phyloP scores from a whole-genome alignment of 2,329 filamentous ascomycete genomes.

The Epichloe typhina region DNA sequence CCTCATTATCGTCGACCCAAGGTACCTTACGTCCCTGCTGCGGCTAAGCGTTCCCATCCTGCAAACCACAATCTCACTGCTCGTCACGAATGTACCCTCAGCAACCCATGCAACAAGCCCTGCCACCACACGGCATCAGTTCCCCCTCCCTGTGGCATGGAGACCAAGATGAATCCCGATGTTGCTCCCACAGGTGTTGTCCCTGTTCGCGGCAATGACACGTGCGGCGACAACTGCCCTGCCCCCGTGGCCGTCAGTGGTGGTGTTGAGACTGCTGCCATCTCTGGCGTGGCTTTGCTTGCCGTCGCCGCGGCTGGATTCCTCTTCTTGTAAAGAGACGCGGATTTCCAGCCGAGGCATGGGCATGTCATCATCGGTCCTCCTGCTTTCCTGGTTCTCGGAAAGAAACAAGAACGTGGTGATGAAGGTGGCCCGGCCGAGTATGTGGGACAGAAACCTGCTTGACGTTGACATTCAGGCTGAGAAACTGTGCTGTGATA shows the following conservation, averaged over 20 bases:
- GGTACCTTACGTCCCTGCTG: too few species aligned
- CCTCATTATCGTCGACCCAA: too few species aligned
- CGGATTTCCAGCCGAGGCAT: too few species aligned
- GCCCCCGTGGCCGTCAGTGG: background rate
- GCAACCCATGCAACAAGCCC: background rate
- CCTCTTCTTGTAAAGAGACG: background rate
- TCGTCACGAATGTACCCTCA: background rate
- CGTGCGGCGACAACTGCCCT: background rate
- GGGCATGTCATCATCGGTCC: too few species aligned
- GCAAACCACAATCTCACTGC: background rate
- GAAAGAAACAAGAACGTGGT: background rate
- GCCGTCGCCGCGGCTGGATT: slow-evolving; percentile 3
- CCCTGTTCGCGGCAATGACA: background rate
- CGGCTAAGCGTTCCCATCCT: too few species aligned
- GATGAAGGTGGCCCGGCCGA: too few species aligned
- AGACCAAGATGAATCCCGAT: background rate
- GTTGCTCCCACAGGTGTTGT: background rate
- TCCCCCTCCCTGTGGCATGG: background rate
- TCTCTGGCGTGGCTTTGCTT: slow-evolving; percentile 1
- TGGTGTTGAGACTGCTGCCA: background rate
- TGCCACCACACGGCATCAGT: background rate
- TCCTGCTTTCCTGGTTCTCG: too few species aligned
- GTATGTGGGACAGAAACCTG: too few species aligned
- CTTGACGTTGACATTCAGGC: too few species aligned
- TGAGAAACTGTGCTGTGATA: too few species aligned